Evolutionary conservation across 768 basidiomycete species (phyloP).

Genomic region (Suillus plorans): DNA sequence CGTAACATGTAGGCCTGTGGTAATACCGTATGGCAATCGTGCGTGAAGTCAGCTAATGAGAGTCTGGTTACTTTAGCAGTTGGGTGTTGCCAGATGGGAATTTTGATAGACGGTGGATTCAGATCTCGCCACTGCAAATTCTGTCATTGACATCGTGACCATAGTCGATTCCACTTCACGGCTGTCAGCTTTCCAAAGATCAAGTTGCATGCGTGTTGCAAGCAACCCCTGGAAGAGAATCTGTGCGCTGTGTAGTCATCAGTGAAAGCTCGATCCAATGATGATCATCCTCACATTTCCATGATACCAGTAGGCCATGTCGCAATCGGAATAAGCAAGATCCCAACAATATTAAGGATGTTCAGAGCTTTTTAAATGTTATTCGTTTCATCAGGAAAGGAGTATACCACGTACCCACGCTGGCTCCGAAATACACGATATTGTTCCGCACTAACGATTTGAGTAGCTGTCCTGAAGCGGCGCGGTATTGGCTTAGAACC

Average conservation of each 20-base stretch:
- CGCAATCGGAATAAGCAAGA: not conserved
- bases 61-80: too few relatives aligned
- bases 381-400: not conserved
- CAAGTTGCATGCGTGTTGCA: conserved; percentile 2
- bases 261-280: not conserved
- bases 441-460: not conserved
- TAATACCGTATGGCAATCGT: not conserved
- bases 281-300: not conserved
- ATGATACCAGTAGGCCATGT: not conserved
- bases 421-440: not conserved
- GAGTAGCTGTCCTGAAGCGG: not conserved
- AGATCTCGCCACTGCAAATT: not conserved
- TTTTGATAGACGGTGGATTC: not conserved
- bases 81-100: not conserved
- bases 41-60: not conserved
- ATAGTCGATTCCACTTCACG: not conserved
- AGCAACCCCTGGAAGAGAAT: not conserved
- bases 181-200: not conserved
- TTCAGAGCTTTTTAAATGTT: not conserved
- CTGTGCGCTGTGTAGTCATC: not conserved
- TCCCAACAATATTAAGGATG: not conserved
- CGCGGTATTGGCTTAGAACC: not conserved
- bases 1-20: too few relatives aligned
- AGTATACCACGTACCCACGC: not conserved
- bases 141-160: not conserved